These are phyloP conservation scores for Capsicum rhomboideum DNA, from an alignment of 257 asterid genomes.

Conservation along the genomic window DNA sequence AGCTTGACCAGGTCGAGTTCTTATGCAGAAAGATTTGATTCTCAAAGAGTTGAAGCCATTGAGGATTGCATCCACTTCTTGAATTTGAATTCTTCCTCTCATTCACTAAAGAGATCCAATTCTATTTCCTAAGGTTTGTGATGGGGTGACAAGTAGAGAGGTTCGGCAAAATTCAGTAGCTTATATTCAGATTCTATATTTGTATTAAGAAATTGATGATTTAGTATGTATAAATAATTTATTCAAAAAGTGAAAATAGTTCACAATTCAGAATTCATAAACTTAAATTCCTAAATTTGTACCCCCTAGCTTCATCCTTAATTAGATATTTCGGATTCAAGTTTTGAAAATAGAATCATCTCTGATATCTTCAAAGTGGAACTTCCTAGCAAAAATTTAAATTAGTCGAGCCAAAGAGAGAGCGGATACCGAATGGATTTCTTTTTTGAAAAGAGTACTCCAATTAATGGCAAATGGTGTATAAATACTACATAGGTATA, in stretches of 20 bases:
- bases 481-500: neutral
- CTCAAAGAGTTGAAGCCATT: constrained; percentile 81
- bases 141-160: neutral
- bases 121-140: constrained; percentile 29
- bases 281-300: neutral
- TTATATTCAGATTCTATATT: neutral
- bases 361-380: too few species aligned
- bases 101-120: constrained; percentile 46
- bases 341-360: neutral
- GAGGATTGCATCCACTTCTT: constrained; percentile 91
- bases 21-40: constrained; percentile 57
- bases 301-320: too few species aligned
- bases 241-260: neutral
- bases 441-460: too few species aligned
- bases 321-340: too few species aligned
- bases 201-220: neutral
- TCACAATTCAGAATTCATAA: neutral
- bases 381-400: too few species aligned
- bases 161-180: neutral
- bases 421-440: too few species aligned
- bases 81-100: constrained; percentile 40
- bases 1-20: constrained; percentile 57
- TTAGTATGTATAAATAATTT: neutral
- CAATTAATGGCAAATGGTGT: neutral
- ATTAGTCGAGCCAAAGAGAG: too few species aligned